Percentiles rank a stretch among this genome's conserved stretches.
Conservation (phyloP, 495 filamentous ascomycete genomes). For the Aspergillus homomorphus region DNA sequence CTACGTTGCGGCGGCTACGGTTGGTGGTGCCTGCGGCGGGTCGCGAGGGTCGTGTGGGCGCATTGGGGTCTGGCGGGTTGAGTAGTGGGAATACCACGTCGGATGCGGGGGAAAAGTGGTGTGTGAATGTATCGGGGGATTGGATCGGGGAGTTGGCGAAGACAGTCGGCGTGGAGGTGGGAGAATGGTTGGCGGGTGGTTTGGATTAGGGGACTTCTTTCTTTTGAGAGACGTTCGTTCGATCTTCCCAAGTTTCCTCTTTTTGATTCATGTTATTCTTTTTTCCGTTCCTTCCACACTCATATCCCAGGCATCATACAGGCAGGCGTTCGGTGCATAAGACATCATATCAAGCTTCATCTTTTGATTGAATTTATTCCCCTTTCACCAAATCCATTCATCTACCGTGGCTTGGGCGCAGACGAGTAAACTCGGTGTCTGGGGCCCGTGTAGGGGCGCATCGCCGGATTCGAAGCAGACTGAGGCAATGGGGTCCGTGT, state of each 20-base stretch:
- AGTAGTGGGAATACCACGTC: slow-evolving; percentile 40
- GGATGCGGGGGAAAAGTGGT: slow-evolving; percentile 46
- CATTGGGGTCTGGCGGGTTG: slow-evolving; percentile 25
- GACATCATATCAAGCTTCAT: slow-evolving; percentile 4
- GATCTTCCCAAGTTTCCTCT: too few relatives aligned
- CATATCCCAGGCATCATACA: slow-evolving; percentile 1
- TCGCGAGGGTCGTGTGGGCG: slow-evolving; percentile 34
- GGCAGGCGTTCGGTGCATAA: not conserved
- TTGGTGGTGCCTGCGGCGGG: slow-evolving; percentile 62
- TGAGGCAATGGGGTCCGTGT: slow-evolving; percentile 27
- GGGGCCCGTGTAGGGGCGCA: slow-evolving; percentile 24
- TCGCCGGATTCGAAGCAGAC: slow-evolving; percentile 37
- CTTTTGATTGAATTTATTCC: not conserved
- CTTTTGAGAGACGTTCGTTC: too few relatives aligned
- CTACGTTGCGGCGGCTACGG: slow-evolving; percentile 75
- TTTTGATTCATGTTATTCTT: slow-evolving; percentile 2
- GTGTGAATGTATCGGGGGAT: slow-evolving; percentile 46
- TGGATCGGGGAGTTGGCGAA: slow-evolving; percentile 50
- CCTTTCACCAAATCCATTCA: slow-evolving; percentile 39
- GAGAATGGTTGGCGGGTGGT: slow-evolving; percentile 48
- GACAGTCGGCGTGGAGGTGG: slow-evolving; percentile 47
- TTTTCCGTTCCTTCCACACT: too few relatives aligned
- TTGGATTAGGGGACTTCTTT: slow-evolving; percentile 30
- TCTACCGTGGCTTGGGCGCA: slow-evolving; percentile 32
- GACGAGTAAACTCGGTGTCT: slow-evolving; percentile 38